Evolutionary conservation across 441 rosid species (phyloP).

Genomic region (Arabidopsis hybrid): DNA sequence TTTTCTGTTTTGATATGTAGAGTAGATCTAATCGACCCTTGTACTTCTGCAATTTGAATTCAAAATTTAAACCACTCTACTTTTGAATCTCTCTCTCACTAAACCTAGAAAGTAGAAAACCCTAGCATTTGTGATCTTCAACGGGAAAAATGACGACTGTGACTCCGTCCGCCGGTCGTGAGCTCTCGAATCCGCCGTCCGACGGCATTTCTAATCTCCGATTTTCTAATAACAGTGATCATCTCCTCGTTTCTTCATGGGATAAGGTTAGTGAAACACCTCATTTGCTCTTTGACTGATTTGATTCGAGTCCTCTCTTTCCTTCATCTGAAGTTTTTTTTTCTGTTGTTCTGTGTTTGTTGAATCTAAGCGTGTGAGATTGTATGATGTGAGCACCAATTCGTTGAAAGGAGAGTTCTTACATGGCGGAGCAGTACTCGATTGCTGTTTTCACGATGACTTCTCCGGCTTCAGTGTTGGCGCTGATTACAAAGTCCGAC

Average conservation of each 20-base stretch:
- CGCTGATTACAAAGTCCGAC: conserved; percentile 74
- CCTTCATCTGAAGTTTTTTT: conserved; percentile 6
- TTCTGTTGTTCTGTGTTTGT: neutral
- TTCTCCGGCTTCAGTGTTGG: conserved; percentile 94
- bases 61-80: neutral
- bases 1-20: neutral
- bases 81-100: conserved; percentile 49
- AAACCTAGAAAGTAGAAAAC: conserved; percentile 37
- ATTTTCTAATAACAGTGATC: conserved; percentile 93
- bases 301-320: neutral
- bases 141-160: conserved; percentile 50
- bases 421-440: conserved; percentile 94
- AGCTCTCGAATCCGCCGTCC: conserved; percentile 78
- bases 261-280: conserved; percentile 68
- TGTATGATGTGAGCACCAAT: conserved; percentile 88
- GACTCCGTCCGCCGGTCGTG: conserved; percentile 77
- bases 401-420: conserved; percentile 83
- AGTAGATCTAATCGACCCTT: conserved; percentile 1
- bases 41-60: conserved; percentile 22
- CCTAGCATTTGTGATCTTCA: conserved; percentile 38
- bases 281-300: neutral
- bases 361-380: conserved; percentile 62
- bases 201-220: conserved; percentile 97
- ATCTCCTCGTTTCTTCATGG: conserved; percentile 98
- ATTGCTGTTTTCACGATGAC: conserved; percentile 98